Evolutionary conservation across 192 early-diverging fungal species (phyloP).

Genomic region (Chytriomyces confervae): DNA sequence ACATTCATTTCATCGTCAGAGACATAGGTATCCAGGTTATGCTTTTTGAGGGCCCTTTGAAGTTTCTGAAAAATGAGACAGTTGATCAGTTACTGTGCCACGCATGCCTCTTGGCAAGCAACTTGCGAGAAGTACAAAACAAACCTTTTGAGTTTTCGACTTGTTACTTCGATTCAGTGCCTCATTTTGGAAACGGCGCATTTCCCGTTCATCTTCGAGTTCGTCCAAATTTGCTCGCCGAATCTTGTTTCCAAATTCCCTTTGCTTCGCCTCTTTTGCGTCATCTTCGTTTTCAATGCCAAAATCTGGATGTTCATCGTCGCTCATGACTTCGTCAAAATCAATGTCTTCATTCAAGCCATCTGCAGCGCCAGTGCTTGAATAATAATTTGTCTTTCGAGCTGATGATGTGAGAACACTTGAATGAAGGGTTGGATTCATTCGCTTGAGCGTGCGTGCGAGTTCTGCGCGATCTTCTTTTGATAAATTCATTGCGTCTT

Average conservation of each 20-base stretch:
- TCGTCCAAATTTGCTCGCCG: constrained; percentile 42
- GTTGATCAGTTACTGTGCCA: too few relatives aligned
- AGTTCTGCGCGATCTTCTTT: constrained; percentile 26
- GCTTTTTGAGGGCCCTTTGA: constrained; percentile 42
- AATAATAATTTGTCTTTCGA: not conserved
- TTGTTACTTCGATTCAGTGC: constrained; percentile 15
- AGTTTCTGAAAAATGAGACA: constrained; percentile 36
- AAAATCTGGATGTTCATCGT: constrained; percentile 57
- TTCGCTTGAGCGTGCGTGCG: not conserved
- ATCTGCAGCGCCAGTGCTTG: constrained; percentile 5
- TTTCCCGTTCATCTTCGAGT: constrained; percentile 42
- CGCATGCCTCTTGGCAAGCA: not conserved
- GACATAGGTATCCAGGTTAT: constrained; percentile 33
- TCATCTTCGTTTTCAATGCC: constrained; percentile 62
- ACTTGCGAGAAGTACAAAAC: constrained; percentile 9
- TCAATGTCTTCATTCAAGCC: constrained; percentile 50
- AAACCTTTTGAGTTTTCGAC: constrained; percentile 23
- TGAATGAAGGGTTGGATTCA: constrained; percentile 5
- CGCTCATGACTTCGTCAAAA: constrained; percentile 51
- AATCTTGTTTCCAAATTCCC: constrained; percentile 44
- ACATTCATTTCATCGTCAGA: constrained; percentile 48
- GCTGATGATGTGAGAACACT: not conserved
- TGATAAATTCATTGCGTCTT: constrained; percentile 22
- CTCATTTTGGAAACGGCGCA: constrained; percentile 13
- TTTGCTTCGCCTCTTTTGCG: constrained; percentile 50